Evolutionary conservation across 2,329 filamentous ascomycete genomes (phyloP).

Genomic region (Chaetomium sp.): DNA sequence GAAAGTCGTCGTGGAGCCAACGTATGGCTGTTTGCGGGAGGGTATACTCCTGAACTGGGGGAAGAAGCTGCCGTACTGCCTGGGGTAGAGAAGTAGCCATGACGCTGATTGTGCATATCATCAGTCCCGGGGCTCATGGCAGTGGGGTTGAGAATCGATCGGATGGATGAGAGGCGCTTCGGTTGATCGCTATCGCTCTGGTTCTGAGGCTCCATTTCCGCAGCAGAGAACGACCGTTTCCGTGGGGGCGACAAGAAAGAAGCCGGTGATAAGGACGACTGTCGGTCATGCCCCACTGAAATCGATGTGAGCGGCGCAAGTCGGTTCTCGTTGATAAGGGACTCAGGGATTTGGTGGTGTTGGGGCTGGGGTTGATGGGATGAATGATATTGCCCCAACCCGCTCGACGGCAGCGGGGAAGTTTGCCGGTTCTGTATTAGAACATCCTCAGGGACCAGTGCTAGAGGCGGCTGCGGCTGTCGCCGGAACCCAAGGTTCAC

Average conservation of each 20-base stretch:
- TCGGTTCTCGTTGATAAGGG: slow-evolving; percentile 50
- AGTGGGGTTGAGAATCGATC: slow-evolving; percentile 63
- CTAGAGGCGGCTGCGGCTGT: slow-evolving; percentile 39
- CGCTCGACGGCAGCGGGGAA: slow-evolving; percentile 38
- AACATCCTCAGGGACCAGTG: slow-evolving; percentile 42
- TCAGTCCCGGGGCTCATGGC: slow-evolving; percentile 25
- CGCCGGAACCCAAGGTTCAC: slow-evolving; percentile 54
- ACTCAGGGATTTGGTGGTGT: slow-evolving; percentile 35
- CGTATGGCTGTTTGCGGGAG: slow-evolving; percentile 17
- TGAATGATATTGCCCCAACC: slow-evolving; percentile 48
- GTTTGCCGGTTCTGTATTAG: slow-evolving; percentile 38
- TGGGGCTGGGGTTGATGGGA: slow-evolving; percentile 34
- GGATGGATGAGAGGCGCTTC: slow-evolving; percentile 67
- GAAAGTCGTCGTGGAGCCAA: slow-evolving; percentile 21
- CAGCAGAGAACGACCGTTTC: slow-evolving; percentile 62
- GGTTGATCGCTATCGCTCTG: slow-evolving; percentile 39
- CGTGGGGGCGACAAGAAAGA: slow-evolving; percentile 54
- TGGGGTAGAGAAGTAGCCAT: slow-evolving; percentile 40
- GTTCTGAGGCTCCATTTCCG: slow-evolving; percentile 41
- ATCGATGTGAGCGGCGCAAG: slow-evolving; percentile 50
- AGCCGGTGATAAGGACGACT: slow-evolving; percentile 53
- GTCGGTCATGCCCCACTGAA: slow-evolving; percentile 39
- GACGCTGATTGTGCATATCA: slow-evolving; percentile 29
- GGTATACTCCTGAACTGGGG: slow-evolving; percentile 36
- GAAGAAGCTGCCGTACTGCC: slow-evolving; percentile 35